Conservation (phyloP, 1,139 yeast species). For the Pichia terricola region DNA sequence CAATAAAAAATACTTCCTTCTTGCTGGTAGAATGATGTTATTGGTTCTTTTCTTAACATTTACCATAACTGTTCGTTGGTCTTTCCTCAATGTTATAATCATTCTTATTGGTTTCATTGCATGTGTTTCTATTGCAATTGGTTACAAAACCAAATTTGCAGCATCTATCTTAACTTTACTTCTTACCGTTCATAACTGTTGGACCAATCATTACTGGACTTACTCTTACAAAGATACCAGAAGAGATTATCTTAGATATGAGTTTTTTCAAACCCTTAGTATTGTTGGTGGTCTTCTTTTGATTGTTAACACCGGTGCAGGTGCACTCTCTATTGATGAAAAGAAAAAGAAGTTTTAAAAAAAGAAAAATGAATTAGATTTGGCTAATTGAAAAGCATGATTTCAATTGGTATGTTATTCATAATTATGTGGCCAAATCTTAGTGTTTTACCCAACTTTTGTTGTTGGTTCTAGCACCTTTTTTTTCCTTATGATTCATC, state of each 20-base stretch:
- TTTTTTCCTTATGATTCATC: no score
- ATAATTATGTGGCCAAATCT: no score
- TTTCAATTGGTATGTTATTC: no score
- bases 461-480: no score
- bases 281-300: constrained; percentile 90
- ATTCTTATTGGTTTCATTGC: constrained; percentile 62
- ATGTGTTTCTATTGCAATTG: constrained; percentile 77
- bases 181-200: constrained; percentile 65
- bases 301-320: constrained; percentile 95
- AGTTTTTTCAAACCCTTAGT: constrained; percentile 87
- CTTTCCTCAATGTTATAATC: constrained; percentile 54
- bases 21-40: constrained; percentile 83
- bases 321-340: constrained; percentile 86
- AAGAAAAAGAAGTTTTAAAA: constrained; percentile 82
- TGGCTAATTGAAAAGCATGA: no score
- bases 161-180: constrained; percentile 72
- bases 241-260: constrained; percentile 87
- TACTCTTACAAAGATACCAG: constrained; percentile 60
- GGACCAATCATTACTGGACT: constrained; percentile 86
- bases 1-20: constrained; percentile 71
- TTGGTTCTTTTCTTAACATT: constrained; percentile 82
- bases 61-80: constrained; percentile 70
- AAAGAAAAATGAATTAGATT: no score
- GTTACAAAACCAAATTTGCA: constrained; percentile 86
- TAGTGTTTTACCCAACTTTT: no score